Conservation (phyloP, 2,329 filamentous ascomycete species). For the Ascocoryne sarcoides region DNA sequence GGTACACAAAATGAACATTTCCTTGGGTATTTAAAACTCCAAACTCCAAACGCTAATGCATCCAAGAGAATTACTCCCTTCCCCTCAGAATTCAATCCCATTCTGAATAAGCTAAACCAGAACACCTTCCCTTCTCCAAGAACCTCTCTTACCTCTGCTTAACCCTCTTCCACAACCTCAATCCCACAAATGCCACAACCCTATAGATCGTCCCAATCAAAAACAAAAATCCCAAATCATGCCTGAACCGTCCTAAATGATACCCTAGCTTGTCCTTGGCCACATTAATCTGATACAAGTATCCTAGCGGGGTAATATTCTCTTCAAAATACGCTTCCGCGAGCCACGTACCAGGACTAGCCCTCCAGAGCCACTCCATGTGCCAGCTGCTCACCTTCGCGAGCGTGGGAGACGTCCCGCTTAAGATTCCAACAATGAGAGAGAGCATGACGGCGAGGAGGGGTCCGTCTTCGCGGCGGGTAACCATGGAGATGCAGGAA, state of each 20-base stretch:
- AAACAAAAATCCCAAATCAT: slow-evolving; percentile 38
- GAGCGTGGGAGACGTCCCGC: slow-evolving; percentile 43
- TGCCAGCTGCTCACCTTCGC: slow-evolving; percentile 41
- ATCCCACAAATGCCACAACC: slow-evolving; percentile 35
- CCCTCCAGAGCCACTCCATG: slow-evolving; percentile 46
- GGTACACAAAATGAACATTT: no score
- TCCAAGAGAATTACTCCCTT: no score
- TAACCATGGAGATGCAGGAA: slow-evolving; percentile 43
- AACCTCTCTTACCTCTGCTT: slow-evolving; percentile 23
- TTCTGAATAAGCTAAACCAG: no score
- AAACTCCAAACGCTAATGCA: no score
- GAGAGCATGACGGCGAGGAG: slow-evolving; percentile 45
- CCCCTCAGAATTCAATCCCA: no score
- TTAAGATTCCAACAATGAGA: slow-evolving; percentile 45
- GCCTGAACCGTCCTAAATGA: slow-evolving; percentile 34
- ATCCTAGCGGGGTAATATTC: slow-evolving; percentile 39
- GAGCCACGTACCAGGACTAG: slow-evolving; percentile 45
- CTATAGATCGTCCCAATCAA: slow-evolving; percentile 38
- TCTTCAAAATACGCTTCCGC: slow-evolving; percentile 47
- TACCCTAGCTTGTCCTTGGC: slow-evolving; percentile 38
- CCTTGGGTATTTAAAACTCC: no score
- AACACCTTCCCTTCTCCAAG: no score
- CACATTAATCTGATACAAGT: slow-evolving; percentile 42
- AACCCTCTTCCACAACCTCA: slow-evolving; percentile 25
- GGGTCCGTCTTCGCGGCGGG: slow-evolving; percentile 47